phyloP scores from a whole-genome alignment of 257 asterid genomes.

The Salvia splendens region DNA sequence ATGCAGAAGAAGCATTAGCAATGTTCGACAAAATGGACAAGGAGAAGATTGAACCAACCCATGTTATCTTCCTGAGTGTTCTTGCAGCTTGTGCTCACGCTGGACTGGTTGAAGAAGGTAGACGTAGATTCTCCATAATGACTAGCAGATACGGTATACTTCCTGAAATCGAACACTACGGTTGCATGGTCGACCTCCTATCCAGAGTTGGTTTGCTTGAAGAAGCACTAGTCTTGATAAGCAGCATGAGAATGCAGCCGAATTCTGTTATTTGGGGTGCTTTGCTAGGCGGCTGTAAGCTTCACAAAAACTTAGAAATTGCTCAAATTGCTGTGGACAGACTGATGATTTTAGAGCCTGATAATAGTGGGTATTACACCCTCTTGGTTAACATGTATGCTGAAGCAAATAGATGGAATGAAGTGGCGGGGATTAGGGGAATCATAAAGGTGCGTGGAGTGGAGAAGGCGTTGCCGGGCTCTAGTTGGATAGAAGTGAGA shows the following conservation, averaged over 20 bases:
- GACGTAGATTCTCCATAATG: conserved; percentile 56
- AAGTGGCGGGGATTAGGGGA: conserved; percentile 56
- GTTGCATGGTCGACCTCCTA: conserved; percentile 81
- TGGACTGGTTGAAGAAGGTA: conserved; percentile 75
- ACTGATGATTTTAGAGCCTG: conserved; percentile 59
- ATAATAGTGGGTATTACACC: too few species aligned
- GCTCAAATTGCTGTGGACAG: conserved; percentile 63
- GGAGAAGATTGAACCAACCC: conserved; percentile 62
- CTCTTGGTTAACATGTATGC: conserved; percentile 80
- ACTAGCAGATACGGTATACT: conserved; percentile 40
- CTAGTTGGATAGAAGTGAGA: conserved; percentile 76
- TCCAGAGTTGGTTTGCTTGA: conserved; percentile 73
- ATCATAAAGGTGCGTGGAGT: conserved; percentile 60
- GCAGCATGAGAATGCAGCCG: conserved; percentile 69
- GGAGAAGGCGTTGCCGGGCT: conserved; percentile 65
- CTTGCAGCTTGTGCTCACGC: conserved; percentile 82
- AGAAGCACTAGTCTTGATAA: conserved; percentile 69
- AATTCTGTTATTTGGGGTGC: conserved; percentile 80
- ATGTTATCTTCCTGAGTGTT: conserved; percentile 66
- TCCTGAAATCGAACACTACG: conserved; percentile 77
- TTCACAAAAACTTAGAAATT: conserved; percentile 66
- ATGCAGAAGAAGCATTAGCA: conserved; percentile 55
- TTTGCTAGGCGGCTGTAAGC: conserved; percentile 72
- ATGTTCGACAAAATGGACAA: conserved; percentile 57
- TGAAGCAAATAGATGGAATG: conserved; percentile 67